These are phyloP conservation scores for Candida xyloterini DNA, from an alignment of 805 yeast species.

Conservation along the genomic window DNA sequence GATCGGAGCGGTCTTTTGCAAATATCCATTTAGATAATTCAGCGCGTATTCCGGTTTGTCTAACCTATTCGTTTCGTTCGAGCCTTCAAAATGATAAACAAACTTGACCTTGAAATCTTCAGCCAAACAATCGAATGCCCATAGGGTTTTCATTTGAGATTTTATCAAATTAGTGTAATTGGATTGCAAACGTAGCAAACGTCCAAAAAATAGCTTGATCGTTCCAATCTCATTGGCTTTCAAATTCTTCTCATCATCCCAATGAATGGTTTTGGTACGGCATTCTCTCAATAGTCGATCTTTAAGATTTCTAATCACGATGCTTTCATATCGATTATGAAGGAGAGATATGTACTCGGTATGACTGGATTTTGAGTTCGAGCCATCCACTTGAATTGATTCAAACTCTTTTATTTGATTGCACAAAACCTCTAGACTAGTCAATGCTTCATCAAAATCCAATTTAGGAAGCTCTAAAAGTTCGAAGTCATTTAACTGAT, in stretches of 20 bases:
- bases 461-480: slow-evolving; percentile 6
- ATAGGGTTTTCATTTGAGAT: slow-evolving; percentile 30
- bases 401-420: slow-evolving; percentile 23
- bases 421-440: slow-evolving; percentile 1
- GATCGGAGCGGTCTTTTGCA: slow-evolving; percentile 29
- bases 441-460: slow-evolving; percentile 2
- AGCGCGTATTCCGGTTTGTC: slow-evolving; percentile 75
- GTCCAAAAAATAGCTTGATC: slow-evolving; percentile 2
- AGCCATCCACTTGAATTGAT: slow-evolving; percentile 18
- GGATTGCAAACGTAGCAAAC: slow-evolving; percentile 10
- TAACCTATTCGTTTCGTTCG: slow-evolving; percentile 56
- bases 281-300: neutral
- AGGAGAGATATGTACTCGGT: slow-evolving; percentile 4
- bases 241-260: slow-evolving; percentile 4
- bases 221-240: neutral
- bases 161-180: neutral
- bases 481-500: slow-evolving; percentile 11
- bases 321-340: neutral
- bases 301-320: slow-evolving; percentile 1
- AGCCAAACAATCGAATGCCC: slow-evolving; percentile 49
- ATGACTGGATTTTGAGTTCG: slow-evolving; percentile 1
- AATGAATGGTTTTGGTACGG: neutral
- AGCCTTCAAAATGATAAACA: slow-evolving; percentile 56
- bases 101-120: slow-evolving; percentile 49
- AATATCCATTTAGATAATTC: slow-evolving; percentile 43